Percentiles rank a stretch among this genome's conserved stretches.
Conservation (phyloP, 345 rosid genomes). For the Melaleuca alternifolia region DNA sequence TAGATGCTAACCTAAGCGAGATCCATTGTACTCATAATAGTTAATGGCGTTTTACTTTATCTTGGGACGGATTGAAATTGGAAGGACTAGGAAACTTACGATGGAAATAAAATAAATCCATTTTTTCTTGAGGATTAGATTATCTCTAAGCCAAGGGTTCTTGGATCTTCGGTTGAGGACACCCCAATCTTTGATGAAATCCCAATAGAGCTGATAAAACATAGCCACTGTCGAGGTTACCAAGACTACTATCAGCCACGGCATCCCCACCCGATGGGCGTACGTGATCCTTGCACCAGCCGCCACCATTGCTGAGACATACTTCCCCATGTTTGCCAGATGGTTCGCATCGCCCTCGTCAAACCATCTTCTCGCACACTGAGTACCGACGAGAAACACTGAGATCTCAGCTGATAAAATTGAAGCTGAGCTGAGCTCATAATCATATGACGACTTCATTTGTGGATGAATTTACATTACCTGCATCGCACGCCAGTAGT, state of each 20-base stretch:
- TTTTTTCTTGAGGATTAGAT: slow-evolving; percentile 63
- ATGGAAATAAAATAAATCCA: slow-evolving; percentile 67
- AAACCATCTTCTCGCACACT: slow-evolving; percentile 94
- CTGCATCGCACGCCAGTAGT: slow-evolving; percentile 98
- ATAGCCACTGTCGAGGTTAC: slow-evolving; percentile 62
- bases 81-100: slow-evolving; percentile 26
- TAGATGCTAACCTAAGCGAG: too few species aligned
- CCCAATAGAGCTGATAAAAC: slow-evolving; percentile 90
- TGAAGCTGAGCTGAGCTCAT: not conserved
- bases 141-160: slow-evolving; percentile 80
- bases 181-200: slow-evolving; percentile 93
- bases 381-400: not conserved
- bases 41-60: too few species aligned
- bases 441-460: not conserved
- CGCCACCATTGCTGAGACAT: slow-evolving; percentile 92
- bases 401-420: not conserved
- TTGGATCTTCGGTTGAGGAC: slow-evolving; percentile 61
- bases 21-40: too few species aligned
- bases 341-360: slow-evolving; percentile 61
- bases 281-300: slow-evolving; percentile 86
- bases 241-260: slow-evolving; percentile 54
- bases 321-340: slow-evolving; percentile 92
- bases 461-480: slow-evolving; percentile 15
- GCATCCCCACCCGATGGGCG: slow-evolving; percentile 24
- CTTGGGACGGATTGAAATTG: not conserved